Percentiles rank a stretch among this genome's conserved stretches.
phyloP scores from a whole-genome alignment of 768 basidiomycete species.

The Kwoniella botswanensis region DNA sequence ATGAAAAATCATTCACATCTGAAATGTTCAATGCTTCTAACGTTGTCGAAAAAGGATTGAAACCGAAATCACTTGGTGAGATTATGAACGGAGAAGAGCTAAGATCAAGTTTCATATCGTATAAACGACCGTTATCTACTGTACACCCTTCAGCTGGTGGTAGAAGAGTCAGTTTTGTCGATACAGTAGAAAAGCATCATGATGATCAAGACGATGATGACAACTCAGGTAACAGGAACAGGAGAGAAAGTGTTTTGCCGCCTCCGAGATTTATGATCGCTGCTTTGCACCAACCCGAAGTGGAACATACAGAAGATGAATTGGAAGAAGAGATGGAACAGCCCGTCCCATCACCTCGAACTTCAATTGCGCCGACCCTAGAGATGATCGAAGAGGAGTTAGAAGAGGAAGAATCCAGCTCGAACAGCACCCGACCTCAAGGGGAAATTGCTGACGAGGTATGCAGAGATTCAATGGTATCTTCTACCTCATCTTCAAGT shows the following conservation, averaged over 20 bases:
- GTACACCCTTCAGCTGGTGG: background rate
- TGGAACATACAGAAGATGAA: background rate
- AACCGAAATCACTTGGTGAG: conserved; percentile 2
- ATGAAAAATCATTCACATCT: conserved; percentile 16
- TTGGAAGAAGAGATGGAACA: conserved; percentile 6
- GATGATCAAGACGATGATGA: conserved; percentile 1
- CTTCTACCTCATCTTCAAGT: background rate
- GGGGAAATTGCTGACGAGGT: background rate
- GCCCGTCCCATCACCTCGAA: conserved; percentile 13
- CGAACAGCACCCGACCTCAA: background rate
- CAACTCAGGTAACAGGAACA: background rate
- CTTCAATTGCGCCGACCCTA: conserved; percentile 20
- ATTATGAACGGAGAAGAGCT: conserved; percentile 2
- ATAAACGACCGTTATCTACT: conserved; percentile 9
- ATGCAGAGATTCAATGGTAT: background rate
- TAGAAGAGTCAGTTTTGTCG: conserved; percentile 34
- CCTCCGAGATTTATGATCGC: conserved; percentile 23
- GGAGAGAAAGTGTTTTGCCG: conserved; percentile 3
- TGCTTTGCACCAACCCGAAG: conserved; percentile 7
- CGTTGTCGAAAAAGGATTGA: conserved; percentile 33
- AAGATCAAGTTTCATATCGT: conserved; percentile 14
- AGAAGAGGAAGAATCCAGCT: background rate
- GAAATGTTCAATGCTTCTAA: conserved; percentile 31
- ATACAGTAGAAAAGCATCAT: conserved; percentile 1
- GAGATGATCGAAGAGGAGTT: conserved; percentile 29